phyloP scores from a whole-genome alignment of 352 stramenopile genomes.

The Globisporangium alternatum region DNA sequence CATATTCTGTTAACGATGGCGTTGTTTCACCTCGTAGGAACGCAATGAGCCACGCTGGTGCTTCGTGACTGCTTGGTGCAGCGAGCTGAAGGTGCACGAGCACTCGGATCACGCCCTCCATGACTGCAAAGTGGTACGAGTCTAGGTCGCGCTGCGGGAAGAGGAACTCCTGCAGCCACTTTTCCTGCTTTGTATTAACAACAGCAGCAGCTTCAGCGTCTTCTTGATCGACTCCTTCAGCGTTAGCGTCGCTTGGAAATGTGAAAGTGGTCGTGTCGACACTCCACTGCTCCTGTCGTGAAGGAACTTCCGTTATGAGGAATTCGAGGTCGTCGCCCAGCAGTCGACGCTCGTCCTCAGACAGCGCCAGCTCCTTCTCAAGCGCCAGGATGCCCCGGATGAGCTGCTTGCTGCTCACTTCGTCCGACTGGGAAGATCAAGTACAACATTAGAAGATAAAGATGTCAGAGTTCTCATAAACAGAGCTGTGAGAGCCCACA shows the following conservation, averaged over 20 bases:
- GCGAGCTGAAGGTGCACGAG: conserved; percentile 44
- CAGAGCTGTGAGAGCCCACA: neutral
- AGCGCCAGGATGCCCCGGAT: conserved; percentile 36
- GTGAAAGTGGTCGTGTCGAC: conserved; percentile 29
- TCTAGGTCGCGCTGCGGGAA: conserved; percentile 39
- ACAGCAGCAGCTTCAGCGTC: neutral
- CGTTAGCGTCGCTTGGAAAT: conserved; percentile 18
- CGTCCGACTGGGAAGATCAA: conserved; percentile 22
- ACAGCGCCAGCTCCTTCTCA: conserved; percentile 36
- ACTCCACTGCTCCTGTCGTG: conserved; percentile 49
- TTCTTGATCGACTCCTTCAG: conserved; percentile 4
- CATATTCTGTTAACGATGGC: neutral
- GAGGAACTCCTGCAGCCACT: conserved; percentile 19
- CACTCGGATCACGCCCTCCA: conserved; percentile 33
- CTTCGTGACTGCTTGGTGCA: conserved; percentile 24
- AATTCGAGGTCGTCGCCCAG: conserved; percentile 36
- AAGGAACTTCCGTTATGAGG: conserved; percentile 27
- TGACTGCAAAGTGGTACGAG: conserved; percentile 38
- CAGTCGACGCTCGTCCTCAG: conserved; percentile 34
- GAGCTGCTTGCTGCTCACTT: conserved; percentile 45
- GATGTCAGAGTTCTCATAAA: neutral
- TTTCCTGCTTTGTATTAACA: neutral
- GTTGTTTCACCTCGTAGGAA: conserved; percentile 22
- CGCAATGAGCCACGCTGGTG: conserved; percentile 44
- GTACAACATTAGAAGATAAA: neutral